phyloP scores from a whole-genome alignment of 2,329 filamentous ascomycete species.

The Claviceps africana region DNA sequence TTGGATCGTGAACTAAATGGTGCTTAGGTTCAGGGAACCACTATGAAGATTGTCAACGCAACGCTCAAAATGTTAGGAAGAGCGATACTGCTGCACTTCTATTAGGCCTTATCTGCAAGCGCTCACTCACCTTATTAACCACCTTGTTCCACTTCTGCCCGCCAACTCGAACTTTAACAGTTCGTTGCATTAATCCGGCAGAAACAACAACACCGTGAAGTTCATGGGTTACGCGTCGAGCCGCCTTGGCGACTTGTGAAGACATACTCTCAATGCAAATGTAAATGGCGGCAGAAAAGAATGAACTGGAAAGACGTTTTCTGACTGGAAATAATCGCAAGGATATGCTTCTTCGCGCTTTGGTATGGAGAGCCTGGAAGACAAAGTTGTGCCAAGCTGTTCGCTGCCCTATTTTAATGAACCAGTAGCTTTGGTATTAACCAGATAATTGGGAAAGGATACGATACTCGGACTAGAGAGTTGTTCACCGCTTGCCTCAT shows the following conservation, averaged over 20 bases:
- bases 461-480: background rate
- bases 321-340: background rate
- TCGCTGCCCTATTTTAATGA: background rate
- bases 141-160: constrained; percentile 57
- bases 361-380: too few relatives aligned
- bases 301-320: background rate
- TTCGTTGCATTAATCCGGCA: constrained; percentile 63
- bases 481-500: background rate
- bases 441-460: too few relatives aligned
- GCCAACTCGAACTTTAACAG: constrained; percentile 63
- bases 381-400: background rate
- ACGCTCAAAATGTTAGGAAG: background rate
- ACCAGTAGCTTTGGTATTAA: too few relatives aligned
- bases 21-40: constrained; percentile 48
- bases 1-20: constrained; percentile 66
- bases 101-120: background rate
- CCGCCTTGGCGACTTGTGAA: constrained; percentile 25
- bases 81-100: background rate
- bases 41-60: constrained; percentile 15
- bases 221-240: constrained; percentile 33
- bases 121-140: constrained; percentile 50
- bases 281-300: background rate
- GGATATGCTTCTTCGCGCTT: background rate
- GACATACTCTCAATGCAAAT: constrained; percentile 20
- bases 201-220: constrained; percentile 60